Conservation (phyloP, 768 basidiomycete genomes). For the Gloeostereum incarnatum region DNA sequence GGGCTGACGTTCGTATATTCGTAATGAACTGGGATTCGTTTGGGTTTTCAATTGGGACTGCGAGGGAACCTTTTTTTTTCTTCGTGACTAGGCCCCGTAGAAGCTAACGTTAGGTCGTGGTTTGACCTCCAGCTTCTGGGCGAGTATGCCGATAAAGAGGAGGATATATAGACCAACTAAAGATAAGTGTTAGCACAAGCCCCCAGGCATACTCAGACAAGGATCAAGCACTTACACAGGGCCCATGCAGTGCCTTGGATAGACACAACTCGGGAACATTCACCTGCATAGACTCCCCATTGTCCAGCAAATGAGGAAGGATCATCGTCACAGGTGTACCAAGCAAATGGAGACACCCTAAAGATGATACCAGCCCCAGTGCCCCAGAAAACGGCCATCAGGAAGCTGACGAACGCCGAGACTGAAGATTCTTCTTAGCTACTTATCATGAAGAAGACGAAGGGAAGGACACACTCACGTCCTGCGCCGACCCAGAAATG, state of each 20-base stretch:
- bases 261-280: conserved; percentile 17
- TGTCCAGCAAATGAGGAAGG: conserved; percentile 11
- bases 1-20: too few relatives aligned
- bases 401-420: conserved; percentile 15
- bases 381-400: conserved; percentile 22
- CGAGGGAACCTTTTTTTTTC: too few relatives aligned
- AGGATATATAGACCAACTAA: conserved; percentile 18
- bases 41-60: too few relatives aligned
- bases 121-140: conserved; percentile 17
- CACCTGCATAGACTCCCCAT: conserved; percentile 16
- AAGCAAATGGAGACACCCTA: conserved; percentile 16
- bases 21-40: too few relatives aligned
- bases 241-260: conserved; percentile 21
- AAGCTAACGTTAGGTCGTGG: conserved; percentile 15
- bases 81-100: conserved; percentile 9
- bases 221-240: conserved; percentile 14
- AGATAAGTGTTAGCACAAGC: not conserved
- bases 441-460: not conserved
- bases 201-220: not conserved
- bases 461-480: conserved; percentile 11
- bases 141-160: conserved; percentile 17
- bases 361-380: conserved; percentile 21
- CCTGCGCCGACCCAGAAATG: conserved; percentile 17
- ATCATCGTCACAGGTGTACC: conserved; percentile 12
- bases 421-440: conserved; percentile 10